Percentiles rank a stretch among this genome's conserved stretches.
Evolutionary conservation across 192 early-diverging fungal species (phyloP).

Genomic region (Phlyctochytrium planicorne): DNA sequence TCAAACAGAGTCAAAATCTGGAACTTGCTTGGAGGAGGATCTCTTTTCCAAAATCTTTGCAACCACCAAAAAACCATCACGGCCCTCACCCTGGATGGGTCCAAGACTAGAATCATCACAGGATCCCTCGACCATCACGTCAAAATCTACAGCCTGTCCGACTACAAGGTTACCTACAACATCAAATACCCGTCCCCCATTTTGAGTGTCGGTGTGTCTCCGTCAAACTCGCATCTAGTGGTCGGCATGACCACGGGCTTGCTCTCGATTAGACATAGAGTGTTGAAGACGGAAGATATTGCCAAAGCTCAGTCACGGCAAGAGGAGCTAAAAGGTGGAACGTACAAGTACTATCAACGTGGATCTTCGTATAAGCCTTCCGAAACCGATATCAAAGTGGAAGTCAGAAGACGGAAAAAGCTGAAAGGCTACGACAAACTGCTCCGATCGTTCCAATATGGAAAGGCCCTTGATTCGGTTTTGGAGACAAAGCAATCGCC

Average conservation of each 20-base stretch:
- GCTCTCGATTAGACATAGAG: constrained; percentile 80
- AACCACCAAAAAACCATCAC: constrained; percentile 99
- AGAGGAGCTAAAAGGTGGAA: constrained; percentile 56
- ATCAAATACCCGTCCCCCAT: constrained; percentile 90
- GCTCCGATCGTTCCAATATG: constrained; percentile 83
- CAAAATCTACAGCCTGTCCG: constrained; percentile 87
- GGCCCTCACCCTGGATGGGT: constrained; percentile 78
- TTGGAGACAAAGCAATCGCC: constrained; percentile 35
- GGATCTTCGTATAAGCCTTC: constrained; percentile 53
- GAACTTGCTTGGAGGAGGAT: constrained; percentile 82
- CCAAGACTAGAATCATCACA: constrained; percentile 72
- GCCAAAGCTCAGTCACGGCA: constrained; percentile 36
- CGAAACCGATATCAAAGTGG: constrained; percentile 74
- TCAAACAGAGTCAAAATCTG: constrained; percentile 83
- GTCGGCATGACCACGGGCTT: constrained; percentile 92
- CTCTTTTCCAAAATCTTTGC: constrained; percentile 69
- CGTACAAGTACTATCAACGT: constrained; percentile 71
- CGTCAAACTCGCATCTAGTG: constrained; percentile 83
- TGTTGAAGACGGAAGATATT: constrained; percentile 74
- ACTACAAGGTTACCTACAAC: constrained; percentile 84
- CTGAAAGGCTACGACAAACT: constrained; percentile 80
- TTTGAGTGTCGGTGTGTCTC: constrained; percentile 85
- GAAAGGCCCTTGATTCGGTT: constrained; percentile 84
- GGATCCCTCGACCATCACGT: constrained; percentile 95
- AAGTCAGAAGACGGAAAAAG: constrained; percentile 58